phyloP scores from a whole-genome alignment of 257 asterid species.

The Scutellaria galericulata region DNA sequence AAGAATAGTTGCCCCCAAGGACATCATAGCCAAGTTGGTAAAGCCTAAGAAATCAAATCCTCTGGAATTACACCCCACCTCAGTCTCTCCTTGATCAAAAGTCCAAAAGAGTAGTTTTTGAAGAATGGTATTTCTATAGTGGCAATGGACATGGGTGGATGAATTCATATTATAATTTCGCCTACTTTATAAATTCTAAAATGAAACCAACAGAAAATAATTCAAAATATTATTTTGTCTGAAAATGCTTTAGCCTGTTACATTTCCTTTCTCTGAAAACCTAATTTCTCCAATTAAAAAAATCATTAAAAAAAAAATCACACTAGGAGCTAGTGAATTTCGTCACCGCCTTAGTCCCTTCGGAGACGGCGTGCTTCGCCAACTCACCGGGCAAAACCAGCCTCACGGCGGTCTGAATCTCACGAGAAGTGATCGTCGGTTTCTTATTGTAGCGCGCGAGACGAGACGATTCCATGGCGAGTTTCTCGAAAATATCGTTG shows the following conservation, averaged over 20 bases:
- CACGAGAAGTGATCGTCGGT: constrained; percentile 53
- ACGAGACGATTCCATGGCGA: constrained; percentile 50
- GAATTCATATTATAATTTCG: too few species aligned
- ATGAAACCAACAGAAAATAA: too few species aligned
- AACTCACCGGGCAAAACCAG: constrained; percentile 54
- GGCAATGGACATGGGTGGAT: too few species aligned
- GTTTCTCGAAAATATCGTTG: constrained; percentile 53
- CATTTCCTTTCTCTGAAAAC: not conserved
- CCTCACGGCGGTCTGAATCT: constrained; percentile 55
- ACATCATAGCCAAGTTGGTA: too few species aligned
- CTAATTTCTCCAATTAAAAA: not conserved
- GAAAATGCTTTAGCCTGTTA: constrained; percentile 2
- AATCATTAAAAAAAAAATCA: not conserved
- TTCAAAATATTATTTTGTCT: not conserved
- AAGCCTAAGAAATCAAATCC: too few species aligned
- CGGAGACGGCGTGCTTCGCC: constrained; percentile 56
- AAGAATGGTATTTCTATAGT: too few species aligned
- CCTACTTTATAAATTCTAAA: too few species aligned
- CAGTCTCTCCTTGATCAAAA: too few species aligned
- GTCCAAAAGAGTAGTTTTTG: too few species aligned
- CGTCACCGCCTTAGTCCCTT: constrained; percentile 57
- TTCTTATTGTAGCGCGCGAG: constrained; percentile 53
- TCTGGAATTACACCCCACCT: too few species aligned
- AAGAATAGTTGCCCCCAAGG: too few species aligned
- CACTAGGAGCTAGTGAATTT: constrained; percentile 50